Conservation (phyloP, 2,329 filamentous ascomycete species). For the Botrytis paeoniae region DNA sequence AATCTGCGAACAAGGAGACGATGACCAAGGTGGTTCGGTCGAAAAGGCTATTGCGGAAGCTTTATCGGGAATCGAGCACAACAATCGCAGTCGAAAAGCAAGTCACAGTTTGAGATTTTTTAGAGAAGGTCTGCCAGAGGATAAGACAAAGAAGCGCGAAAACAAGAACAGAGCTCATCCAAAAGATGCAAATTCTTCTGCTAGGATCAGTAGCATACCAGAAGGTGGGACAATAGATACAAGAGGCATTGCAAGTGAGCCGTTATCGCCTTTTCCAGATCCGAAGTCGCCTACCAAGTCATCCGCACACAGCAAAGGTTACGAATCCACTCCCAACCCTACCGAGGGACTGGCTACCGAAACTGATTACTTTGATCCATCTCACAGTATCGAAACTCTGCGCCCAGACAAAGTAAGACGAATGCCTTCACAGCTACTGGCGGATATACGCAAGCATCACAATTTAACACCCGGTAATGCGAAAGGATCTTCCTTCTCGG, state of each 20-base stretch:
- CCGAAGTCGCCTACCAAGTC: background rate
- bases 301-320: background rate
- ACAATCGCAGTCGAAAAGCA: slow-evolving; percentile 63
- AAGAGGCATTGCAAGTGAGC: slow-evolving; percentile 13
- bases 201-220: slow-evolving; percentile 10
- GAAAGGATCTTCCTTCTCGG: slow-evolving; percentile 37
- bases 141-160: slow-evolving; percentile 55
- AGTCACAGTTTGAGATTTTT: slow-evolving; percentile 67
- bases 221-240: slow-evolving; percentile 2
- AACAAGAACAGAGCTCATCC: slow-evolving; percentile 35
- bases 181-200: slow-evolving; percentile 31
- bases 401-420: slow-evolving; percentile 27
- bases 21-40: slow-evolving; percentile 57
- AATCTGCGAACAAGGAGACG: slow-evolving; percentile 54
- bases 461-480: slow-evolving; percentile 35
- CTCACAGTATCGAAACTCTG: slow-evolving; percentile 25
- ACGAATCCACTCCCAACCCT: slow-evolving; percentile 10
- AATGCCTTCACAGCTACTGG: slow-evolving; percentile 35
- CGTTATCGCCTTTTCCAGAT: slow-evolving; percentile 22
- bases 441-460: slow-evolving; percentile 36
- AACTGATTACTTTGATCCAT: slow-evolving; percentile 33
- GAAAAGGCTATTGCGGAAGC: slow-evolving; percentile 64
- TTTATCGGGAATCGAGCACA: slow-evolving; percentile 59
- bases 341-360: slow-evolving; percentile 28
- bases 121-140: slow-evolving; percentile 61